Evolutionary conservation across 257 asterid species (phyloP), one percentile per base, ranked within the genome.

Genomic region (Plantago elongata): DNA sequence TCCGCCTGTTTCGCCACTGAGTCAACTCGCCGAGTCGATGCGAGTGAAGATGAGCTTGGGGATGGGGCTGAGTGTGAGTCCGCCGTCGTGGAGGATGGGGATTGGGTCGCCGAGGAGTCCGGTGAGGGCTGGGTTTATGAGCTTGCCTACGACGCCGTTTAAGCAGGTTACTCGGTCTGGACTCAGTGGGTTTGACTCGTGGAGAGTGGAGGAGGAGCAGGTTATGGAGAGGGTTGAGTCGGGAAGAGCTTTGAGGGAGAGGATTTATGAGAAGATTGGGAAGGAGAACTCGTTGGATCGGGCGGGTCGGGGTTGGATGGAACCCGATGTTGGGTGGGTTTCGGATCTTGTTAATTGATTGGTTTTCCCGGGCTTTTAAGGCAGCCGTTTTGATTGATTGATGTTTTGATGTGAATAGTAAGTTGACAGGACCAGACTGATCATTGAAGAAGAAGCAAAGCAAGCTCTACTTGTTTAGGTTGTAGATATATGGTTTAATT

Each of bases 251-350:
- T 64, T 81, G 57, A 77, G 87, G 16, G 80, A 74, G 8, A 75
- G 45, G 49, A 68, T 81, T 22, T 81, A 81, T 67, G 77, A 78
- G 0, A 81, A 81, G 56, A 78, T 81, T 58, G 71, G 79, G 5
- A 42, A 29, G 5, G 87, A 81, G 48, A 81, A 81, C 78, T 73
- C 84, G 16, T 34, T 80, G 67, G 70, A 69, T 38, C 68, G 83
- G 61, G 56, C 51, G 16, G 77, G 37, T 12, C 64, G 63, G 17
- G 61, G 9, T 6, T 66, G 55, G 22, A 29, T 61, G 59, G 51
- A 34, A 7, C 78, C 87, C 14, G 87, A 66, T 65, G 55, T 77
- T 5, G 94, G 78, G 51, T 86, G 88, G 95, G 82, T 83, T 16
- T 81, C 87, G 0, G 87, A 87, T 30, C 84, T 84, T 12, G 72